These are phyloP conservation scores for Acarospora socialis DNA, from an alignment of 2,329 filamentous ascomycete genomes.

Conservation along the genomic window DNA sequence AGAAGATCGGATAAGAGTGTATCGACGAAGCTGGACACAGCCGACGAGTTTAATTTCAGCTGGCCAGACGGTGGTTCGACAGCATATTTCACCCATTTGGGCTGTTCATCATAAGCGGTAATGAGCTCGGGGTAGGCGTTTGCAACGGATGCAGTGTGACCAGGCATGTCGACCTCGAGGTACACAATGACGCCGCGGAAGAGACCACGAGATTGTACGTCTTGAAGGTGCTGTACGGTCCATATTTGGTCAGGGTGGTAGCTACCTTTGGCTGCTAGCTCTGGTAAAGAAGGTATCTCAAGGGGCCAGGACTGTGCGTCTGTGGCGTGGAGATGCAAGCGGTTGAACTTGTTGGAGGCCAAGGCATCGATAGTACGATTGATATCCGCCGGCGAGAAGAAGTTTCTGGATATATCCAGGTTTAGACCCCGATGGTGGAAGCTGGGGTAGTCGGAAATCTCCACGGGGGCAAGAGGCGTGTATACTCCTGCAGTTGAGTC, in stretches of 20 bases:
- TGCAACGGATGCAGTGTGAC: slow-evolving; percentile 57
- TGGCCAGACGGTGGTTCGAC: slow-evolving; percentile 45
- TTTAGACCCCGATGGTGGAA: slow-evolving; percentile 69
- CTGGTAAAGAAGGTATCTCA: slow-evolving; percentile 60
- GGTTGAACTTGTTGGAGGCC: slow-evolving; percentile 70
- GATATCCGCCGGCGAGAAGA: slow-evolving; percentile 52
- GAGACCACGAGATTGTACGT: slow-evolving; percentile 56
- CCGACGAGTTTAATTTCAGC: slow-evolving; percentile 60
- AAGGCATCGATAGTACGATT: slow-evolving; percentile 62
- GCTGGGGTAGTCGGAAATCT: slow-evolving; percentile 57
- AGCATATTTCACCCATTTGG: slow-evolving; percentile 38
- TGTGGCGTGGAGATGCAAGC: slow-evolving; percentile 66
- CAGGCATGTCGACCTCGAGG: slow-evolving; percentile 69
- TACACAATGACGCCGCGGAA: slow-evolving; percentile 56
- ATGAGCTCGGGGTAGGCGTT: slow-evolving; percentile 58
- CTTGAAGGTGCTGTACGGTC: slow-evolving; percentile 46
- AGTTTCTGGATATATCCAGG: slow-evolving; percentile 63
- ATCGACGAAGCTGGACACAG: slow-evolving; percentile 57
- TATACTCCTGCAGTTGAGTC: slow-evolving; percentile 43
- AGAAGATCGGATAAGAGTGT: slow-evolving; percentile 62
- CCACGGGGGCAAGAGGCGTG: slow-evolving; percentile 54
- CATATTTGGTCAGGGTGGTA: slow-evolving; percentile 57
- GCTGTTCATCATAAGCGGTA: slow-evolving; percentile 43
- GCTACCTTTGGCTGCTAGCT: slow-evolving; percentile 57
- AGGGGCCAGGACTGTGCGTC: slow-evolving; percentile 79